These are phyloP conservation scores for Neurospora africana DNA, from an alignment of 495 filamentous ascomycete species.

Conservation along the genomic window DNA sequence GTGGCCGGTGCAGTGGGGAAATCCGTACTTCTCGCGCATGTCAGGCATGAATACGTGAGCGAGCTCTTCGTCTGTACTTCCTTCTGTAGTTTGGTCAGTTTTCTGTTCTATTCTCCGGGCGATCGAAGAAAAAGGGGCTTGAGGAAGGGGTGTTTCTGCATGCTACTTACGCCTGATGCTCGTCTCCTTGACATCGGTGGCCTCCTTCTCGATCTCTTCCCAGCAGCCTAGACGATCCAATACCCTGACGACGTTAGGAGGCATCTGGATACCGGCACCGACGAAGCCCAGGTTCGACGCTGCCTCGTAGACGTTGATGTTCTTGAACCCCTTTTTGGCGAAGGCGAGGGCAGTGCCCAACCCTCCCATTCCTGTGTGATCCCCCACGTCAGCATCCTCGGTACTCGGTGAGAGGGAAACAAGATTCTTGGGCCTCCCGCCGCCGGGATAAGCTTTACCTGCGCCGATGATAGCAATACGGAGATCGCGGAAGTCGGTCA, in stretches of 20 bases:
- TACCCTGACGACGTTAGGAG: slow-evolving; percentile 70
- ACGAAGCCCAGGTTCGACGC: slow-evolving; percentile 70
- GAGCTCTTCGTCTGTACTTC: slow-evolving; percentile 55
- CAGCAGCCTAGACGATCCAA: slow-evolving; percentile 59
- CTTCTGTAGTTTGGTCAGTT: slow-evolving; percentile 35
- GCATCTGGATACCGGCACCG: slow-evolving; percentile 73
- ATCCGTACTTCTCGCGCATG: slow-evolving; percentile 56
- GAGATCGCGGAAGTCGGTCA: slow-evolving; percentile 32
- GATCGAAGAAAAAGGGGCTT: not conserved
- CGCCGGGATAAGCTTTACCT: slow-evolving; percentile 14
- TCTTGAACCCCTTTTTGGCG: slow-evolving; percentile 60
- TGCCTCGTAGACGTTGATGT: slow-evolving; percentile 63
- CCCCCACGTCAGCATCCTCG: slow-evolving; percentile 2
- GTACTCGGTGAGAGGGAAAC: not conserved
- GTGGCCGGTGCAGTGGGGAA: slow-evolving; percentile 72
- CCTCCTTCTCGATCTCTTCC: slow-evolving; percentile 55
- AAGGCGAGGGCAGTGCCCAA: slow-evolving; percentile 61
- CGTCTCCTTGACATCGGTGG: slow-evolving; percentile 36
- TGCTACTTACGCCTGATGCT: slow-evolving; percentile 29
- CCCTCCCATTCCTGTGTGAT: slow-evolving; percentile 59
- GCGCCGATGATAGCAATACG: slow-evolving; percentile 35
- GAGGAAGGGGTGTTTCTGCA: not conserved
- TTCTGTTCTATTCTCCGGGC: not conserved
- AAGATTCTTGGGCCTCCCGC: not conserved
- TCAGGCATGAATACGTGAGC: slow-evolving; percentile 59